Evolutionary conservation across 179 eudicot genomes (phyloP), one percentile per base, ranked within the genome.

Genomic region (Carnegiea gigantea): DNA sequence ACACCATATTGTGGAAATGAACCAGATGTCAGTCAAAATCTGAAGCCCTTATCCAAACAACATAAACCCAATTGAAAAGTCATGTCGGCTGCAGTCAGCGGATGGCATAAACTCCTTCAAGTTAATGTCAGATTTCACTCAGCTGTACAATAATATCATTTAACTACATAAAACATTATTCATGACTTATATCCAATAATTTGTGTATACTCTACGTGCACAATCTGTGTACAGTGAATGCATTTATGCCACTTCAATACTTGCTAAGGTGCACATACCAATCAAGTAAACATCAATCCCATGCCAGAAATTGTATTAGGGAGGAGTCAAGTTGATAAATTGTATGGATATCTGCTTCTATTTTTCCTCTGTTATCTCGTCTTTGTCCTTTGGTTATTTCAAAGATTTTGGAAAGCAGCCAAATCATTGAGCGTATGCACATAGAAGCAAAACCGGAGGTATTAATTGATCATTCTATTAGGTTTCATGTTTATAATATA

Each of bases 381-480:
- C 62, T 20, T 57, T 11, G 12, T 24, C 75, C 48, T 51, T 12
- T 5, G 8, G 36, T 60, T 65, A 54, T 20, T 26, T 64, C 20
- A 59, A 20, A 24, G 21, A 59, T 24, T 24, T 60, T 28, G 46
- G 38, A 46, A 28, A 21, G 64, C 59, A 67, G 28, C 38, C 17
- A 6, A 46, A n/a, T 81, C 28, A 11, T 75, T 75, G 20, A 51
- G 15, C 6, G 7, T 46, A 54, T 40, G 44, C 44, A 54, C 20
- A 76, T 76, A 64, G 46, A 53, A 76, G 38, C 59, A 57, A 59
- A 23, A 43, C 26, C n/a, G 40, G 21, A 44, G 40, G 75, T 38
- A 64, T 49, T 51, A 20, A 53, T 14, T 70, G n/a, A 76, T 33
- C 44, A 54, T 71, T 79, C 5, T 77, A 83, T 57, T 4, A 48